A percentile compares a stretch with the other conserved stretches of the same genome.
Evolutionary conservation across 768 basidiomycete species (phyloP).

Genomic region (Tulasnella sp.): DNA sequence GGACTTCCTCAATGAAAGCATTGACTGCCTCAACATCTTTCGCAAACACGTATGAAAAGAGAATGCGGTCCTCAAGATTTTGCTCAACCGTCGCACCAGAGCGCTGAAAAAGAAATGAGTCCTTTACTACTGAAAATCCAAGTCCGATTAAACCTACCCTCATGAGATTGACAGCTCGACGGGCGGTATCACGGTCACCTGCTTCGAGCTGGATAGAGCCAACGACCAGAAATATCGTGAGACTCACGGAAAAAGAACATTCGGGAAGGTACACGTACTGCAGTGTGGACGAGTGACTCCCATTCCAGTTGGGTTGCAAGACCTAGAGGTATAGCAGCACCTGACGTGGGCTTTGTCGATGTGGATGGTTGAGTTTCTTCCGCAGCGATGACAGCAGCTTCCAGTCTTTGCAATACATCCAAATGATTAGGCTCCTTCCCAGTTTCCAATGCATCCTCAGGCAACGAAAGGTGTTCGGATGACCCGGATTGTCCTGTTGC

Average conservation of each 20-base stretch:
- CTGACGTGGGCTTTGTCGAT: neutral
- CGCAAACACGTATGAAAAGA: slow-evolving; percentile 42
- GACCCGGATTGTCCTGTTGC: neutral
- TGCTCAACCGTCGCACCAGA: slow-evolving; percentile 39
- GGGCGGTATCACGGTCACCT: slow-evolving; percentile 44
- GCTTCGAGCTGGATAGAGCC: slow-evolving; percentile 36
- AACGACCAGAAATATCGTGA: slow-evolving; percentile 37
- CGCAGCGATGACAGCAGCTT: neutral
- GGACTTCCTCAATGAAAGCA: slow-evolving; percentile 35
- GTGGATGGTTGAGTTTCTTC: slow-evolving; percentile 10
- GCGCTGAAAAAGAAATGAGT: slow-evolving; percentile 31
- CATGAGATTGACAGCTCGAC: slow-evolving; percentile 48
- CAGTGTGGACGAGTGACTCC: slow-evolving; percentile 44
- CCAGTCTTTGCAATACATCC: neutral
- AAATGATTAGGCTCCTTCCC: neutral
- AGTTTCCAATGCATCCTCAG: neutral
- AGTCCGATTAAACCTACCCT: slow-evolving; percentile 28
- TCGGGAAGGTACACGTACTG: slow-evolving; percentile 36
- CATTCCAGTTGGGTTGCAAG: slow-evolving; percentile 48
- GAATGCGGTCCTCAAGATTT: slow-evolving; percentile 39
- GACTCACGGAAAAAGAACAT: neutral
- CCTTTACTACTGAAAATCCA: neutral
- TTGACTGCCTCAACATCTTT: slow-evolving; percentile 46
- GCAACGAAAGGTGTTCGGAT: neutral
- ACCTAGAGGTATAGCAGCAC: slow-evolving; percentile 35